Conservation (phyloP, 2,329 filamentous ascomycete genomes). For the Curvularia sp. region DNA sequence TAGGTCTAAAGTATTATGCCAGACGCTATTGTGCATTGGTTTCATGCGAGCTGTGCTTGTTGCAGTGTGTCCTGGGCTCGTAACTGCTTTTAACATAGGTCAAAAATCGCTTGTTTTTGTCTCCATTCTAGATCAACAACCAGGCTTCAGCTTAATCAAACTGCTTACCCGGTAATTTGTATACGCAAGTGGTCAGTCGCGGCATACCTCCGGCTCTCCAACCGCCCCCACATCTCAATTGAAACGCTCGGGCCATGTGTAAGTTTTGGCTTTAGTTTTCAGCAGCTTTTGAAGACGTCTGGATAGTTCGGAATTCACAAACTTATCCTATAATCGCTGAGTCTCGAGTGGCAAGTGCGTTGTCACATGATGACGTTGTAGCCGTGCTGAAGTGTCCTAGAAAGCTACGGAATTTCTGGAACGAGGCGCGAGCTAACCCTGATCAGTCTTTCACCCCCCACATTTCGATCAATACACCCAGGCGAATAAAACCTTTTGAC, state of each 20-base stretch:
- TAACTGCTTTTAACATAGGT: not conserved
- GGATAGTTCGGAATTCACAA: not conserved
- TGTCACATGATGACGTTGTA: constrained; percentile 14
- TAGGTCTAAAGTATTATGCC: not conserved
- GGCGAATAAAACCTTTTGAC: not conserved
- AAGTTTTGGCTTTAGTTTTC: not conserved
- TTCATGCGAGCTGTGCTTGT: not conserved
- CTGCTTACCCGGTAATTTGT: not conserved
- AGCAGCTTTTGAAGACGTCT: not conserved
- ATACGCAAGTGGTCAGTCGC: constrained; percentile 1
- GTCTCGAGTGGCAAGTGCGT: constrained; percentile 3
- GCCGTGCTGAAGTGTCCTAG: constrained; percentile 14
- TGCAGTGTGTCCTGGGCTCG: not conserved
- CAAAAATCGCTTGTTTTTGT: not conserved
- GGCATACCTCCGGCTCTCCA: not conserved
- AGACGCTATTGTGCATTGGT: not conserved
- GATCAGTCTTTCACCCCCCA: constrained; percentile 6
- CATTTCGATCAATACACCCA: constrained; percentile 3
- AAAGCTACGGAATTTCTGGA: constrained; percentile 20
- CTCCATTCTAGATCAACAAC: not conserved
- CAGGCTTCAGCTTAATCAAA: no score
- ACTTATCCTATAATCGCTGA: not conserved
- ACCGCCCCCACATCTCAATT: not conserved
- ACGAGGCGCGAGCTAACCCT: constrained; percentile 18
- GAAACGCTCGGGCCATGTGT: not conserved